Evolutionary conservation across 768 basidiomycete species (phyloP).

Genomic region (Dentipellis fragilis): DNA sequence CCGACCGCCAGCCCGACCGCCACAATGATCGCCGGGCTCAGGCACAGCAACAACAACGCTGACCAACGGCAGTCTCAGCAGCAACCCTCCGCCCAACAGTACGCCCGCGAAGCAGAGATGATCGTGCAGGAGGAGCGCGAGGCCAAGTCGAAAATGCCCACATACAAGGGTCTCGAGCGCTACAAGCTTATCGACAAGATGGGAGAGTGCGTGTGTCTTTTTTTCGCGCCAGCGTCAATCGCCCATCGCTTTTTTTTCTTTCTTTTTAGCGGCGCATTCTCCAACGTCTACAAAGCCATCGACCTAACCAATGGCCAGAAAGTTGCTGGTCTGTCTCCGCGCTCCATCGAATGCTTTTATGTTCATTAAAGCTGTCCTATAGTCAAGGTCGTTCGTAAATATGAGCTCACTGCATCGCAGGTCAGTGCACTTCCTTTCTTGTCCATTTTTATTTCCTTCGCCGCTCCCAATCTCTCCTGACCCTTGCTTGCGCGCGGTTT

Average conservation of each 20-base stretch:
- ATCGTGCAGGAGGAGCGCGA: constrained; percentile 71
- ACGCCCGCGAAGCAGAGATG: constrained; percentile 42
- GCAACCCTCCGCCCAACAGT: constrained; percentile 24
- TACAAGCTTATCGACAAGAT: constrained; percentile 75
- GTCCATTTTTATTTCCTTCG: constrained; percentile 18
- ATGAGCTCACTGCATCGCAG: constrained; percentile 83
- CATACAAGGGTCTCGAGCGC: constrained; percentile 74
- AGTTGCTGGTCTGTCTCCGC: constrained; percentile 62
- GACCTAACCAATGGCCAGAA: constrained; percentile 66
- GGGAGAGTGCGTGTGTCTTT: constrained; percentile 68
- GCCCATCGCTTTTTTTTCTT: constrained; percentile 10
- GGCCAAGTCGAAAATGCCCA: constrained; percentile 70
- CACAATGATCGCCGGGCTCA: constrained; percentile 12
- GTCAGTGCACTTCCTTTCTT: constrained; percentile 40
- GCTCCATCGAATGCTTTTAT: neutral
- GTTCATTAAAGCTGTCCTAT: constrained; percentile 7
- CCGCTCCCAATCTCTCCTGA: constrained; percentile 14
- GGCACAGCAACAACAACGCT: constrained; percentile 22
- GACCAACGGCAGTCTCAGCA: constrained; percentile 18
- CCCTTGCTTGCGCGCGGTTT: constrained; percentile 16
- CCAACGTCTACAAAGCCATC: constrained; percentile 93
- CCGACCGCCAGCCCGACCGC: constrained; percentile 8
- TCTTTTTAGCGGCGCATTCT: constrained; percentile 77
- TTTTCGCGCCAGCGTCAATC: constrained; percentile 6
- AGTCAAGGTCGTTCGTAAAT: constrained; percentile 95